These are phyloP conservation scores for Ceratobasidium sp. DNA, from an alignment of 1,284 basidiomycete species.

Conservation along the genomic window DNA sequence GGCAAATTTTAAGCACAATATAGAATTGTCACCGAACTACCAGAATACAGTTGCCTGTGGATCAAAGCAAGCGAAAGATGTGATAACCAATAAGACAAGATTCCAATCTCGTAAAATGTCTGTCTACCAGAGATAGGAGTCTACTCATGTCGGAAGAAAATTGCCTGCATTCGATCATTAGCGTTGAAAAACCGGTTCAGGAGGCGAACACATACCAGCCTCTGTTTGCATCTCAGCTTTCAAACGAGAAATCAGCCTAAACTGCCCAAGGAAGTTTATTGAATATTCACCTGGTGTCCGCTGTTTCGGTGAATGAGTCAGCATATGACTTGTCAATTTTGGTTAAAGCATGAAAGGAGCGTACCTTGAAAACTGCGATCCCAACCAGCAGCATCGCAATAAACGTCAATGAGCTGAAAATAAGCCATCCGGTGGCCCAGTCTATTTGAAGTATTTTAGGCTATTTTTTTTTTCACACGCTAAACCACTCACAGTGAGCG, in stretches of 20 bases:
- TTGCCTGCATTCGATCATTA: constrained; percentile 41
- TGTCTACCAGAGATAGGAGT: constrained; percentile 12
- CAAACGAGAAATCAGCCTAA: constrained; percentile 49
- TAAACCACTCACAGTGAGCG: constrained; percentile 65
- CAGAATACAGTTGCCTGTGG: constrained; percentile 40
- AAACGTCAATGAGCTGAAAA: constrained; percentile 73
- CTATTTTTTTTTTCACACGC: background rate
- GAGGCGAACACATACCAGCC: constrained; percentile 54
- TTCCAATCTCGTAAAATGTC: constrained; percentile 13
- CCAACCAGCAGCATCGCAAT: constrained; percentile 77
- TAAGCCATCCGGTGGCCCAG: constrained; percentile 64
- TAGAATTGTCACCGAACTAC: constrained; percentile 26
- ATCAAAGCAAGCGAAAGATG: constrained; percentile 27
- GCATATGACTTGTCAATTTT: background rate
- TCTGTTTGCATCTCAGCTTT: constrained; percentile 56
- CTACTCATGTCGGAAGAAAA: constrained; percentile 48
- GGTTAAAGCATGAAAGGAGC: background rate
- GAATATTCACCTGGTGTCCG: constrained; percentile 35
- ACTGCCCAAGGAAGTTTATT: background rate
- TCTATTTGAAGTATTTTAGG: constrained; percentile 40
- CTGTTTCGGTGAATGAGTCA: constrained; percentile 3
- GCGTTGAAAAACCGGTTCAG: background rate
- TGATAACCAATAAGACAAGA: constrained; percentile 2
- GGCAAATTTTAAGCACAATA: constrained; percentile 30
- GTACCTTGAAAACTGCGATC: constrained; percentile 77